These are phyloP conservation scores for Sanghuangporus weigelae DNA, from an alignment of 1,284 basidiomycete genomes.

Conservation along the genomic window DNA sequence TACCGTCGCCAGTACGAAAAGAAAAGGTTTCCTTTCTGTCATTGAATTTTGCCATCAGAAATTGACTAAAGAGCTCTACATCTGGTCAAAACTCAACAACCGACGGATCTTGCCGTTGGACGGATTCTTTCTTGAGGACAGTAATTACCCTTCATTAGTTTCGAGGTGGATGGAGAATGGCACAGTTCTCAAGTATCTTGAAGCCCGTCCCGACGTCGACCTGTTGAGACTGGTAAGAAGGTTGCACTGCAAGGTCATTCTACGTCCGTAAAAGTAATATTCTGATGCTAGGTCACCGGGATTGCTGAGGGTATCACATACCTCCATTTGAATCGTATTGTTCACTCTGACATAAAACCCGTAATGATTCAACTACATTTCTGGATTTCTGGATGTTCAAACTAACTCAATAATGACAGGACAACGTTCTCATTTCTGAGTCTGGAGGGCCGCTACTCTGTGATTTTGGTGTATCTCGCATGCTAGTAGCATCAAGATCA, in stretches of 20 bases:
- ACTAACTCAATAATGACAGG: neutral
- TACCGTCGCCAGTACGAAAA: no score
- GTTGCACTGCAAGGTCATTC: neutral
- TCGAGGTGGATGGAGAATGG: neutral
- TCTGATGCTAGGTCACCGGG: neutral
- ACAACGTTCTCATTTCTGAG: neutral
- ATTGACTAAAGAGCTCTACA: neutral
- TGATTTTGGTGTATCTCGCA: conserved; percentile 7
- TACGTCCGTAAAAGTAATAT: neutral
- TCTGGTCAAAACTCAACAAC: neutral
- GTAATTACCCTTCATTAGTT: neutral
- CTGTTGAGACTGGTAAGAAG: neutral
- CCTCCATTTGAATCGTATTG: neutral
- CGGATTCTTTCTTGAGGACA: neutral
- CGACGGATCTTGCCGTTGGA: neutral
- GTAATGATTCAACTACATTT: neutral
- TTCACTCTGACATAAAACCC: conserved; percentile 14
- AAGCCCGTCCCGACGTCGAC: neutral
- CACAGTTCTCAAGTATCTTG: neutral
- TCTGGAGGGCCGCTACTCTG: neutral
- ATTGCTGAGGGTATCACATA: no score
- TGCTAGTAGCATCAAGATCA: neutral
- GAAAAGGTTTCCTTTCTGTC: no score
- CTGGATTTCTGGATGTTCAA: neutral
- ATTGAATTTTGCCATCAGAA: neutral